Base-by-base conservation (phyloP, 371 early-diverging fungal species). In the Entomophthora muscae region DNA sequence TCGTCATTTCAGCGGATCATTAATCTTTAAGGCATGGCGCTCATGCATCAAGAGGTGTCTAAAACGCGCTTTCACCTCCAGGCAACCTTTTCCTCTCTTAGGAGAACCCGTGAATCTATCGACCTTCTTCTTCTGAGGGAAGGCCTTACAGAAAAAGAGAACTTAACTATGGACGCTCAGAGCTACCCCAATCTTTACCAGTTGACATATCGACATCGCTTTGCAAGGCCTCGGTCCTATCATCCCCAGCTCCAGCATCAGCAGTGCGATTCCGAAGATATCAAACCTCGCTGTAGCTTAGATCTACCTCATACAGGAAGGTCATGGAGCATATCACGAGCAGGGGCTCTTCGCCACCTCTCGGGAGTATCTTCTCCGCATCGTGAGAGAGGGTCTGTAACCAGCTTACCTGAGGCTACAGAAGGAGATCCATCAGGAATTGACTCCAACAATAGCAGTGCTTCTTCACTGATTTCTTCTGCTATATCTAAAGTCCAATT, bases 401-500 rank as follows among this genome's bases (percentile, higher is more conserved):
- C 22, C 21, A 55, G 55, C 27, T 42, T 42, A 42, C 42, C 17
- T 42, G 42, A 42, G 42, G 10, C 42, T 17, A 17, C 17, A 17
- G 42, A 42, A 10, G 42, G 42, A 17, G 10, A 42, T 17, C 42
- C 42, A 42, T 10, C 5, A 10, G 42, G 42, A 10, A 5, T 10
- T 5, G 55, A 27, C 10, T n/a, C 27, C 27, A 24, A 12, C 24
- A 31, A 31, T 21, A 28, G 31, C 29, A 31, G 58, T 57, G 32
- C 29, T 7, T 26, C 33, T 2, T 32, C 31, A 2, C 42, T 61
- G 26, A 23, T 61, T 12, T 26, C 61, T 3, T 17, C 22, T 30
- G 61, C 61, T 30, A 61, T 61, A 21, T 23, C 61, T 22, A 61
- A 61, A 61, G 61, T 61, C 5, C 61, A 61, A 3, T 61, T 61